Conservation (phyloP, 2,329 filamentous ascomycete species). For the Diaporthe citriasiana region DNA sequence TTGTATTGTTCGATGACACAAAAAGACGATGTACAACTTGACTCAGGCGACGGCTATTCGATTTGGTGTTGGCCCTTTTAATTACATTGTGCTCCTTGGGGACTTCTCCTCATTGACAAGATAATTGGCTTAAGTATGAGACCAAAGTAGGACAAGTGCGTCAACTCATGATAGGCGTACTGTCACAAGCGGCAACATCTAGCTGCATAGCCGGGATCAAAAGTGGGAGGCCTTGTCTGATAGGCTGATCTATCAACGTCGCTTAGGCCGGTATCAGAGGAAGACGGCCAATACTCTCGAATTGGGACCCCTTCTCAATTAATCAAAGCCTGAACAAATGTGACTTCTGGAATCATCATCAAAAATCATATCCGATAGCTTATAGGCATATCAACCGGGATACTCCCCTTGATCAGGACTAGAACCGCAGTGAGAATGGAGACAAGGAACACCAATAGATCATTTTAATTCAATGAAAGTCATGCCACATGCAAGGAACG, state of each 20-base stretch:
- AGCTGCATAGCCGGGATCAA: slow-evolving; percentile 28
- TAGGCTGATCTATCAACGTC: neutral
- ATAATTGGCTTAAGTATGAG: neutral
- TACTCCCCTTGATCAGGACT: too few relatives aligned
- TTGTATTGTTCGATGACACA: too few relatives aligned
- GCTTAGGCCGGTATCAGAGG: too few relatives aligned
- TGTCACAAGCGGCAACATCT: neutral
- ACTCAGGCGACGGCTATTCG: too few relatives aligned
- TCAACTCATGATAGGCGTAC: neutral
- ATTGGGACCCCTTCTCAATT: neutral
- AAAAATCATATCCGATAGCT: too few relatives aligned
- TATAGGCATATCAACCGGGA: too few relatives aligned
- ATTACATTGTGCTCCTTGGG: neutral
- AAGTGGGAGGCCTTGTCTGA: slow-evolving; percentile 22
- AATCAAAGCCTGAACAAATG: neutral
- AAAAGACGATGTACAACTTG: neutral
- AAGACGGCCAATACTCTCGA: neutral
- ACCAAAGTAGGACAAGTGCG: slow-evolving; percentile 20
- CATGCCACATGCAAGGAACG: too few relatives aligned
- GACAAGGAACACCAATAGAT: neutral
- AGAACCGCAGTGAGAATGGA: neutral
- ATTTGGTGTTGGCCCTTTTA: neutral
- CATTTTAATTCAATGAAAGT: too few relatives aligned
- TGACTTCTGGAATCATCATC: too few relatives aligned
- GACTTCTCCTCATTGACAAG: neutral